These are phyloP conservation scores for Gloeopeniophorella convolvens DNA, from an alignment of 768 basidiomycete genomes.

Conservation along the genomic window DNA sequence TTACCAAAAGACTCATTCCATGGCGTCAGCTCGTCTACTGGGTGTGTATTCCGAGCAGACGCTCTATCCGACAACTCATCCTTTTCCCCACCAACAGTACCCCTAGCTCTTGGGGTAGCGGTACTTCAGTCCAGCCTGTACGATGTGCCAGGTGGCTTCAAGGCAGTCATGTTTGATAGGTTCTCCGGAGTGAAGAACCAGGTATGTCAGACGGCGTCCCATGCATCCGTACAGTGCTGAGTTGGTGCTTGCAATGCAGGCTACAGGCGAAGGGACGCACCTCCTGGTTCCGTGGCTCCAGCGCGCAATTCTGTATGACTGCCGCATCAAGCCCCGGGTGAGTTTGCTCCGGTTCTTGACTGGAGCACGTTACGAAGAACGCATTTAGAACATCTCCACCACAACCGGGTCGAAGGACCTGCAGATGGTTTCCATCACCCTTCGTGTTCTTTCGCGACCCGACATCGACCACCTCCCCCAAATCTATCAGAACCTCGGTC, in stretches of 20 bases:
- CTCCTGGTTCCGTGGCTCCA: slow-evolving; percentile 95
- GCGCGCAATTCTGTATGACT: slow-evolving; percentile 94
- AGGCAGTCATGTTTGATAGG: slow-evolving; percentile 97
- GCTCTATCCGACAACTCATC: slow-evolving; percentile 40
- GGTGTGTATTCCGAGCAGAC: not conserved
- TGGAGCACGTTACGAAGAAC: not conserved
- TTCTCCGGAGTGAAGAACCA: slow-evolving; percentile 84
- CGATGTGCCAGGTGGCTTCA: slow-evolving; percentile 73
- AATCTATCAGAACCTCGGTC: slow-evolving; percentile 91
- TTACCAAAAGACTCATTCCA: not conserved
- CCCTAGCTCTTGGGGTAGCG: slow-evolving; percentile 45
- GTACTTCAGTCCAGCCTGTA: slow-evolving; percentile 46
- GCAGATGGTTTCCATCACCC: slow-evolving; percentile 97
- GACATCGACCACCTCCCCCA: slow-evolving; percentile 81
- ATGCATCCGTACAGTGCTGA: not conserved
- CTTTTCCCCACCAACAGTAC: slow-evolving; percentile 58
- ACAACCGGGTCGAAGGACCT: slow-evolving; percentile 98
- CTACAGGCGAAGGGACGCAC: slow-evolving; percentile 90
- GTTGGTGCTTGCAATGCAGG: slow-evolving; percentile 38
- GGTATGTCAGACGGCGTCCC: slow-evolving; percentile 36
- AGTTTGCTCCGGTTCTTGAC: slow-evolving; percentile 23
- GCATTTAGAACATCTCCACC: slow-evolving; percentile 86
- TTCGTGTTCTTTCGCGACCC: slow-evolving; percentile 92
- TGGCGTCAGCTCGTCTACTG: slow-evolving; percentile 11
- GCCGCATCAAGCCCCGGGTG: slow-evolving; percentile 93